Base-by-base conservation (phyloP, 768 basidiomycete species). In the Tricholomella constricta region DNA sequence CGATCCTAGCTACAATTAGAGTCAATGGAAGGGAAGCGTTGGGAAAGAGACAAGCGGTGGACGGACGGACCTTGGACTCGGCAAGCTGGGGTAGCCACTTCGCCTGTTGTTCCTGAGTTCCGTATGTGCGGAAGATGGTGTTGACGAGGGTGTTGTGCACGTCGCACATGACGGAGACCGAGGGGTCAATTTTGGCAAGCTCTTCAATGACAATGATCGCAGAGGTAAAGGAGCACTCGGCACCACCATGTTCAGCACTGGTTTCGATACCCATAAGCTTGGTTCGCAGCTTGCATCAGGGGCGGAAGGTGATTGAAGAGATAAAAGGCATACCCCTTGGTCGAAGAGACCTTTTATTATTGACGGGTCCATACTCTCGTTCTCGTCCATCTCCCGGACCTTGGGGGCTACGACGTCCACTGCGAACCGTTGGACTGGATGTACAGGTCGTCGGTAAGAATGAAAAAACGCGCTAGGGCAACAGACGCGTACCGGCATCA, bases 211-310 rank as follows among this genome's bases (percentile, higher is more conserved):
- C 91, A 61, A 99, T 94, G 62, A 99, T 92, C 17, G 97, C 95
- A 1, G 92, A 86, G 0, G 89, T 97, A 72, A 99, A 99, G 2
- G 92, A 93, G 26, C 83, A 88, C 63, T 89, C 95, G 4, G 95
- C 80, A 31, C 97, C 97, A 3, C 89, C 91, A 53, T 90, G 81
- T 20, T 88, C 91, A 15, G 81, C 79, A 43, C 79, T 81, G 6
- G 93, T 98, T 73, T 98, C 97, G 52, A 99, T 96, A 32, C 92
- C 96, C 97, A 99, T 99, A 42, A 98, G 82, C 94, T 97, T 41
- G 6, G 20, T n/a, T 45, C 22, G 31, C 52, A 48, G 42, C 15
- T 46, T 17, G 32, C 25, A 26, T 38, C 45, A 34, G 29, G 57
- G 34, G 48, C 29, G 32, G 20, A 37, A 49, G 15, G 15, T 43